phyloP scores from a whole-genome alignment of 2,329 filamentous ascomycete species.

The Colletotrichum trifolii region DNA sequence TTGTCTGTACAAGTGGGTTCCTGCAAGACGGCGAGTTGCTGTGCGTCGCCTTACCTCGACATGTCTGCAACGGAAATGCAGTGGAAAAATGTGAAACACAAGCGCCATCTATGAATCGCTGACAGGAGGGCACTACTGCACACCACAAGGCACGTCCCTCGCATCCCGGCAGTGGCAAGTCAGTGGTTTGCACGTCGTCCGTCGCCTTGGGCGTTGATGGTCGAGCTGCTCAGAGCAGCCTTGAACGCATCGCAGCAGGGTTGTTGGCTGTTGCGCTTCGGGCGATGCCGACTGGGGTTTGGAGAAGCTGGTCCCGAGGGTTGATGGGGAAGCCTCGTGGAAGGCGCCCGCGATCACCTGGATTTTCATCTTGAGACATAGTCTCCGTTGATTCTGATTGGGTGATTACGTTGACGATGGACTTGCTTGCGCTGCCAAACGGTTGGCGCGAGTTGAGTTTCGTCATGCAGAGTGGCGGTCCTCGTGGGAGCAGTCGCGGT shows the following conservation, averaged over 20 bases:
- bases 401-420: too few relatives aligned
- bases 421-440: neutral
- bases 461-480: constrained; percentile 10
- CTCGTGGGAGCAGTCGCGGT: neutral
- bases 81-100: constrained; percentile 29
- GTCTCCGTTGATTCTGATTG: too few relatives aligned
- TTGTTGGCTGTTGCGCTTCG: constrained; percentile 18
- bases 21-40: neutral
- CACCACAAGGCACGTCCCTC: constrained; percentile 18
- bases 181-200: constrained; percentile 12
- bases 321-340: neutral
- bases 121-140: constrained; percentile 26
- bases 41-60: constrained; percentile 14
- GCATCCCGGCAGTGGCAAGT: constrained; percentile 13
- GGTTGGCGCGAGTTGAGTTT: constrained; percentile 7
- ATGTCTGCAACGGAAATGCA: constrained; percentile 15
- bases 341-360: too few relatives aligned
- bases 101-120: constrained; percentile 25
- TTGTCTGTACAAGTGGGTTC: constrained; percentile 7
- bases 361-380: too few relatives aligned
- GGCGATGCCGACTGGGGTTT: constrained; percentile 21
- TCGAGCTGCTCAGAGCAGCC: neutral
- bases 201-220: constrained; percentile 3
- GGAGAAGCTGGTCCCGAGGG: constrained; percentile 9
- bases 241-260: constrained; percentile 18